These are phyloP conservation scores for Coniferiporia sulphurascens DNA, from an alignment of 1,284 basidiomycete genomes.

Conservation along the genomic window DNA sequence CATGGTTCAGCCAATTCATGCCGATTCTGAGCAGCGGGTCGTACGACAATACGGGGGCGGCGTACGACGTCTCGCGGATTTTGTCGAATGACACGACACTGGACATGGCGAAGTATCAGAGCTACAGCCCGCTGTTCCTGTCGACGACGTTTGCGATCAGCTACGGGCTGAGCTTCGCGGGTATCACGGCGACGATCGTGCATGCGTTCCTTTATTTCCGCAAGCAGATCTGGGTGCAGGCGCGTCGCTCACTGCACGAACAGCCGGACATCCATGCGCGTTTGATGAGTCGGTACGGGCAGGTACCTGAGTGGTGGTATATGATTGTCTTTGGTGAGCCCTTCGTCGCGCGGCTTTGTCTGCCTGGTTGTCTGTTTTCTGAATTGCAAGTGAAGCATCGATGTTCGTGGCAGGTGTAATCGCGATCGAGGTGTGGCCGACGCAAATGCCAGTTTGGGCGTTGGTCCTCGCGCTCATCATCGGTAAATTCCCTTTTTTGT, in stretches of 20 bases:
- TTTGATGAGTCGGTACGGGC: slow-evolving; percentile 22
- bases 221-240: slow-evolving; percentile 29
- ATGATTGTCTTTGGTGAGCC: slow-evolving; percentile 17
- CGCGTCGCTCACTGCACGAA: slow-evolving; percentile 22
- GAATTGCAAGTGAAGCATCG: background rate
- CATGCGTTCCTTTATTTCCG: slow-evolving; percentile 35
- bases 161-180: slow-evolving; percentile 20
- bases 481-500: background rate
- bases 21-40: slow-evolving; percentile 12
- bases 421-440: slow-evolving; percentile 30
- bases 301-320: slow-evolving; percentile 26
- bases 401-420: slow-evolving; percentile 32
- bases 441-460: slow-evolving; percentile 34
- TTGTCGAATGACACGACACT: slow-evolving; percentile 20
- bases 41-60: slow-evolving; percentile 24
- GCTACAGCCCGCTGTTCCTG: slow-evolving; percentile 21
- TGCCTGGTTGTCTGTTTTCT: background rate
- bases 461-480: slow-evolving; percentile 34
- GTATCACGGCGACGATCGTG: slow-evolving; percentile 26
- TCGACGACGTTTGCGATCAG: slow-evolving; percentile 25
- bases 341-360: background rate
- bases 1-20: slow-evolving; percentile 21
- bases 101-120: slow-evolving; percentile 19
- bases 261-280: slow-evolving; percentile 26
- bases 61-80: slow-evolving; percentile 32